Evolutionary conservation across 768 basidiomycete species (phyloP), one percentile per base, ranked within the genome.

Genomic region (Rhodotorula taiwanensis): DNA sequence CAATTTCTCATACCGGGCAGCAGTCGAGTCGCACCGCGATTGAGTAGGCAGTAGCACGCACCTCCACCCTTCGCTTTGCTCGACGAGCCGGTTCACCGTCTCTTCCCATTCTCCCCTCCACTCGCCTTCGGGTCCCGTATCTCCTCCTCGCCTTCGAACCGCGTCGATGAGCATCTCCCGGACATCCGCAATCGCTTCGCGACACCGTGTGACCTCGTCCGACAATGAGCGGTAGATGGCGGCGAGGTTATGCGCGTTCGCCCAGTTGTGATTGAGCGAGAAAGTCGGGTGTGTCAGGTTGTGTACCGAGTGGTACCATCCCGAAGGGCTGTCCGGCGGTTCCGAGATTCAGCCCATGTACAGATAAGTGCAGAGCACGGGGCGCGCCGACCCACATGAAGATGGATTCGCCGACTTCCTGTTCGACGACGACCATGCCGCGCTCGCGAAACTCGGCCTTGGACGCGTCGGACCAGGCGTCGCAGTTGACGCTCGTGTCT

Each of bases 261-360:
- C 42, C 71, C 71, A 72, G 52, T 72, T 72, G 60, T 67, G 67
- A 52, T 72, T 72, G 25, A 72, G 66, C 28, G 59, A 62, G 41
- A 72, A 18, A 15, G 69, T 69, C 45, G 59, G 69, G 39, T 67
- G 64, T 3, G 68, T 33, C 9, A 66, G 50, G 41, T 70, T 65
- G 34, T 51, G 47, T 8, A 63, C 62, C 1, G 55, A 61, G 54
- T 72, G 71, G 48, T 57, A 70, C 53, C 54, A 72, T 30, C 66
- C 66, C 28, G 68, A 70, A 0, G 71, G 71, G 21, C 67, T 69
- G 58, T 30, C n/a, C 4, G 16, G 15, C 4, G 36, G 36, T 9
- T 1, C 0, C 2, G 21, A 2, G 23, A 42, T 9, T 21, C 30
- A 43, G 3, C 44, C 30, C 34, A 13, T 13, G 25, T 53, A 3